Evolutionary conservation across 352 stramenopile genomes (phyloP), one percentile per base, ranked within the genome.

Genomic region (Pythium periplocum): DNA sequence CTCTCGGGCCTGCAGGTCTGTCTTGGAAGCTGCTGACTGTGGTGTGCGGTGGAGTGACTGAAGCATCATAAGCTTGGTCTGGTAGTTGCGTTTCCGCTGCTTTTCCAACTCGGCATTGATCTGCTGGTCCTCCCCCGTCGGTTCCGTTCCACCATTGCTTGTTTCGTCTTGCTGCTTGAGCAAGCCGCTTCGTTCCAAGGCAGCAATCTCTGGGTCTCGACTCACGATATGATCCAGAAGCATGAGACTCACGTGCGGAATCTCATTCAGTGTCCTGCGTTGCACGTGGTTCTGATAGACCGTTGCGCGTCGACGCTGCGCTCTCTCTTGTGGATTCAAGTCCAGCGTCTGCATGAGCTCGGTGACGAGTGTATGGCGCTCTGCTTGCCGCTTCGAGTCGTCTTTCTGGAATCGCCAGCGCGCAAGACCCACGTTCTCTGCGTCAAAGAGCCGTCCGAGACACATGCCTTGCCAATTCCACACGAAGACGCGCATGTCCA

Each of bases 401-500:
- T 88, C 66, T 32, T 81, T 78, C 4, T 46, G 51, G 48, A 90
- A 90, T 2, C 53, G 62, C 80, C 80, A 90, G 34, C 53, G 57
- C 54, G 60, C 80, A 0, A 51, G 42, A 1, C 68, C 70, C 6
- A 72, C 54, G 30, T 82, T 85, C 33, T 90, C 80, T 0, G 69
- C 64, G 11, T 86, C 78, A 53, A 87, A 88, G 2, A 88, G 53
- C 40, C 84, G 85, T 1, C 80, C 80, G 0, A 88, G 48, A 34
- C 70, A 83, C n/a, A 35, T 38, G 1, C 77, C 77, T 32, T 81
- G 55, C 80, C 80, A 90, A 41, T 75, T 71, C 80, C 77, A 90
- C 4, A 90, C 63, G 49, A 77, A 87, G 3, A 90, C 75, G 2
- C 66, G 62, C 67, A 83, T 86, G 49, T 90, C 80, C 42, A 87